Percentiles rank a stretch among this genome's conserved stretches.
Conservation (phyloP, 225 moss, liverwort and hornwort genomes). For the Anthoceros angustus region DNA sequence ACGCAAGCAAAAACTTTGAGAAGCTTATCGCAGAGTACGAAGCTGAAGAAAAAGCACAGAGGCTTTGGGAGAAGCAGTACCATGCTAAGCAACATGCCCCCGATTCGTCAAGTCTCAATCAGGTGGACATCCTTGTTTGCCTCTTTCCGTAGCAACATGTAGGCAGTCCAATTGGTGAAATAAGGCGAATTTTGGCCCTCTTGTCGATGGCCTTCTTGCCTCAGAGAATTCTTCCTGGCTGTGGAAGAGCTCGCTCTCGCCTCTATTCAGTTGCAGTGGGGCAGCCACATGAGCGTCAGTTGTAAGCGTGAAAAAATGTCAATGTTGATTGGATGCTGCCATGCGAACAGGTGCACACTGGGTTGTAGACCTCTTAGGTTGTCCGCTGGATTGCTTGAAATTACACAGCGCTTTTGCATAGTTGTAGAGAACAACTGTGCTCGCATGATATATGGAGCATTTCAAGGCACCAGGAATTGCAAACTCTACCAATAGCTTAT, state of each 20-base stretch:
- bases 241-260: background rate
- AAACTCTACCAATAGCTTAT: too few relatives aligned
- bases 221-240: background rate
- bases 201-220: background rate
- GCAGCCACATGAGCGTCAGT: too few relatives aligned
- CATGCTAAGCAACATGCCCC: background rate
- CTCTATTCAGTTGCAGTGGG: too few relatives aligned
- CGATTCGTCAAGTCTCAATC: background rate
- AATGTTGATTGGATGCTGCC: too few relatives aligned
- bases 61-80: background rate
- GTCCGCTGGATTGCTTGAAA: too few relatives aligned
- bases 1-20: background rate
- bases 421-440: too few relatives aligned
- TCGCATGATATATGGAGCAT: too few relatives aligned
- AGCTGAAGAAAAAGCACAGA: background rate
- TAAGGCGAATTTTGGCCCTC: background rate
- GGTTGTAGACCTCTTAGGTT: too few relatives aligned
- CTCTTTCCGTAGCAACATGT: background rate
- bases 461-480: too few relatives aligned
- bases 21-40: background rate
- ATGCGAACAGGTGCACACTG: too few relatives aligned
- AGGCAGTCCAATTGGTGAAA: background rate
- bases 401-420: too few relatives aligned
- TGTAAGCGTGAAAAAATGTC: too few relatives aligned
- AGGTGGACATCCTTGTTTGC: constrained; percentile 4